A percentile compares a stretch with the other conserved stretches of the same genome.
phyloP scores from a whole-genome alignment of 768 basidiomycete species.

The Lentinula sp. region DNA sequence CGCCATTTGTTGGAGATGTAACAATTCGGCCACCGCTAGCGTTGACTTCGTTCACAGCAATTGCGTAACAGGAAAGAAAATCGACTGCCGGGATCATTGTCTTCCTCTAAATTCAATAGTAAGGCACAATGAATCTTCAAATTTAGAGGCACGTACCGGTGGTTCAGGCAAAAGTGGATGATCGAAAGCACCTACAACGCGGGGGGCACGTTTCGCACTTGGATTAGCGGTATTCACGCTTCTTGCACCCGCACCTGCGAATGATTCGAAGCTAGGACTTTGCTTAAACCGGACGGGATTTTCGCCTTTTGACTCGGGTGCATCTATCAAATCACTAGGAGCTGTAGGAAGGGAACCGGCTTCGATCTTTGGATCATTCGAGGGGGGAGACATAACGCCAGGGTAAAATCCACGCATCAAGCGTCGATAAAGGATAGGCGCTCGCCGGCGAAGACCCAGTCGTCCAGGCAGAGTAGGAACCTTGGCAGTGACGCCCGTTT shows the following conservation, averaged over 20 bases:
- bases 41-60: conserved; percentile 93
- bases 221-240: neutral
- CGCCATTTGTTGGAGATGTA: conserved; percentile 91
- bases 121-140: neutral
- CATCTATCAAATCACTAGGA: neutral
- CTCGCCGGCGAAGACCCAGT: conserved; percentile 69
- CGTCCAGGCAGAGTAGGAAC: conserved; percentile 86
- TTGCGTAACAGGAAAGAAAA: conserved; percentile 90
- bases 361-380: conserved; percentile 25
- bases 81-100: conserved; percentile 92
- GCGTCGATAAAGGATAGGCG: conserved; percentile 83
- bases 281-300: too few species aligned
- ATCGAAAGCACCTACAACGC: conserved; percentile 71
- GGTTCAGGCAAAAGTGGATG: conserved; percentile 79
- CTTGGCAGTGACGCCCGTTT: conserved; percentile 71
- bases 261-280: neutral
- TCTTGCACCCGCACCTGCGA: neutral
- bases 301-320: neutral
- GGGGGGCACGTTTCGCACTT: conserved; percentile 19
- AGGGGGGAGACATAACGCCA: conserved; percentile 28
- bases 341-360: neutral
- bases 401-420: conserved; percentile 80
- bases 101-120: conserved; percentile 45
- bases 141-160: conserved; percentile 45
- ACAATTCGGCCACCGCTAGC: conserved; percentile 91